These are phyloP conservation scores for Zelonia costaricensis DNA, from an alignment of 208 protist species.

Conservation along the genomic window DNA sequence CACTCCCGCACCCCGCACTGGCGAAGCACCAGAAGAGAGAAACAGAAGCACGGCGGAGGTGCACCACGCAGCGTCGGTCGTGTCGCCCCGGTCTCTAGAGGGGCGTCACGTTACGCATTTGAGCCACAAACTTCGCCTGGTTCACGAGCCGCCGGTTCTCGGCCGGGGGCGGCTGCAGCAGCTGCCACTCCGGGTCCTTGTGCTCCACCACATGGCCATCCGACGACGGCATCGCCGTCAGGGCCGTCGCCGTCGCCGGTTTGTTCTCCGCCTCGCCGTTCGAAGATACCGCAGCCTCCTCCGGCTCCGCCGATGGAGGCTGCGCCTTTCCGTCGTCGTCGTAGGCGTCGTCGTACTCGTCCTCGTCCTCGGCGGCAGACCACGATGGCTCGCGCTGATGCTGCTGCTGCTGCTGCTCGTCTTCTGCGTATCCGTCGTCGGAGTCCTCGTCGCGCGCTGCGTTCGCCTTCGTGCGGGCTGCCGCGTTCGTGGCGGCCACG, in stretches of 20 bases:
- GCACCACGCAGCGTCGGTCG: background rate
- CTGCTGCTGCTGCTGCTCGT: no score
- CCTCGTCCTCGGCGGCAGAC: no score
- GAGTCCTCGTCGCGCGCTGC: no score
- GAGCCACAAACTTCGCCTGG: conserved; percentile 38
- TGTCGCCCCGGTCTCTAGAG: conserved; percentile 1
- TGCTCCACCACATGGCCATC: conserved; percentile 16
- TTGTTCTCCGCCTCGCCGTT: no score
- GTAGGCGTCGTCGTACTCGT: no score
- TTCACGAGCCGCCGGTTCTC: conserved; percentile 29
- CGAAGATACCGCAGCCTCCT: background rate
- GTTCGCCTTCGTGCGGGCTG: no score
- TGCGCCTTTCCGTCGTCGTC: background rate
- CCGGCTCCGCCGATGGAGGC: background rate
- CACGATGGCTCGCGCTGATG: no score
- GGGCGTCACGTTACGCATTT: conserved; percentile 27
- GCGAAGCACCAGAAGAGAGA: background rate
- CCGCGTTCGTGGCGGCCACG: background rate
- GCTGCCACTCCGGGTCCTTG: conserved; percentile 28
- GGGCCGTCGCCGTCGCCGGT: no score
- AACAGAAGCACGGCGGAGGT: background rate
- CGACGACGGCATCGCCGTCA: conserved; percentile 3
- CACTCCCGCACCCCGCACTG: background rate
- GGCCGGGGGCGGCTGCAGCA: conserved; percentile 13
- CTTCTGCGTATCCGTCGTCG: no score